Evolutionary conservation across 768 basidiomycete species (phyloP).

Genomic region (Phlebiopsis gigantea): DNA sequence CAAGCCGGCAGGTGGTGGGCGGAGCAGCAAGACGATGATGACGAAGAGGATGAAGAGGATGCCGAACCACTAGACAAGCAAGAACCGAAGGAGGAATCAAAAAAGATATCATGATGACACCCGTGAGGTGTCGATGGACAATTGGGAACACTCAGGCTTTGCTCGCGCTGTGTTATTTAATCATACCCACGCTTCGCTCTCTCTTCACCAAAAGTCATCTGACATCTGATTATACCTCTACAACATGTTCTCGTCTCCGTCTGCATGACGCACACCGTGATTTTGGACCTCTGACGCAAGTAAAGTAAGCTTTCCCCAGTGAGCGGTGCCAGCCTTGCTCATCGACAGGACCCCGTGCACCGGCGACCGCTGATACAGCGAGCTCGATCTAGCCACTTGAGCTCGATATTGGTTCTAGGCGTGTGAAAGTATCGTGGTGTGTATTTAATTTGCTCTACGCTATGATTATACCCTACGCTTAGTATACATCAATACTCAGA

Average conservation of each 20-base stretch:
- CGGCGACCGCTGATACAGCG: too few species aligned
- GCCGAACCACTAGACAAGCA: neutral
- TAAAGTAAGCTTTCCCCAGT: neutral
- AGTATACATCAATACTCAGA: too few species aligned
- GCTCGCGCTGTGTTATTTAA: neutral
- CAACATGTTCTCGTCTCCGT: neutral
- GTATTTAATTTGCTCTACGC: too few species aligned
- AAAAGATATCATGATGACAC: neutral
- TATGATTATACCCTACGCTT: too few species aligned
- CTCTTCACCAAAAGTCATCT: neutral
- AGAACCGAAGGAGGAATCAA: neutral
- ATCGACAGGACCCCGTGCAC: neutral
- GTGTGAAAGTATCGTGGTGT: too few species aligned
- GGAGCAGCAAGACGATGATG: constrained; percentile 63
- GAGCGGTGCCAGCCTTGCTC: neutral
- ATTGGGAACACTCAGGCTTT: neutral
- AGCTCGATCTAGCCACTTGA: too few species aligned
- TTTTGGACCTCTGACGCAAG: neutral
- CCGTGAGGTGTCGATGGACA: neutral
- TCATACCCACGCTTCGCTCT: neutral
- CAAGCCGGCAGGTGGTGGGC: constrained; percentile 87
- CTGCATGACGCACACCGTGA: neutral
- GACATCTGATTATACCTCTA: neutral
- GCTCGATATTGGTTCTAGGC: too few species aligned
- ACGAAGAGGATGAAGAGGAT: constrained; percentile 34